These are phyloP conservation scores for Eimeria mitis DNA, from an alignment of 169 alveolate species.

Conservation along the genomic window DNA sequence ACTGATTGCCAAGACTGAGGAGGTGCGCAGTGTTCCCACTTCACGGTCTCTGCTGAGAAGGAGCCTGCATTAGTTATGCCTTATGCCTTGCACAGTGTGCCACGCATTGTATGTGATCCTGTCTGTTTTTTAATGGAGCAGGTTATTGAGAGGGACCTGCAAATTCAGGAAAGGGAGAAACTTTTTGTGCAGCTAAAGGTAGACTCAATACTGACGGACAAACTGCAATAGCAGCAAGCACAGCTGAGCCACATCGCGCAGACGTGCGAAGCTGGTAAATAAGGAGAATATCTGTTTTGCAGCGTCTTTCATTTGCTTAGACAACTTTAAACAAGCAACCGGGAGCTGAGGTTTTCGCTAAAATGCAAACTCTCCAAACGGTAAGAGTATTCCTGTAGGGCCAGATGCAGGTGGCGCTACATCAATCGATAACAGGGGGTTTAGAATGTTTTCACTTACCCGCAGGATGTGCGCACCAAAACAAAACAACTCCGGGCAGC, in stretches of 20 bases:
- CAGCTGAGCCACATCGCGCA: not conserved
- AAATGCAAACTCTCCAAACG: constrained; percentile 25
- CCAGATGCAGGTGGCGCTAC: not conserved
- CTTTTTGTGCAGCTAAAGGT: constrained; percentile 95
- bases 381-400: not conserved
- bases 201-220: not conserved
- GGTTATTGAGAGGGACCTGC: constrained; percentile 91
- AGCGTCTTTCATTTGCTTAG: not conserved
- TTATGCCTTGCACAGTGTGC: not conserved
- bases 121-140: constrained; percentile 33
- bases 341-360: constrained; percentile 35
- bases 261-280: not conserved
- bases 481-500: constrained; percentile 91
- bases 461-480: constrained; percentile 91
- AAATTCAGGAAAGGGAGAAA: constrained; percentile 96
- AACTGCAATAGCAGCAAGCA: not conserved
- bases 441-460: constrained; percentile 1
- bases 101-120: not conserved
- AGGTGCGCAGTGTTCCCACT: constrained; percentile 85
- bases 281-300: not conserved
- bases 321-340: constrained; percentile 37
- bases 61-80: not conserved
- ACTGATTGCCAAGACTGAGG: constrained; percentile 96
- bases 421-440: not conserved
- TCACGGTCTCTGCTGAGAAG: too few species aligned